Percentiles rank a stretch among this genome's conserved stretches.
These are phyloP conservation scores for Verruconis gallopava DNA, from an alignment of 2,329 filamentous ascomycete genomes.

Conservation along the genomic window DNA sequence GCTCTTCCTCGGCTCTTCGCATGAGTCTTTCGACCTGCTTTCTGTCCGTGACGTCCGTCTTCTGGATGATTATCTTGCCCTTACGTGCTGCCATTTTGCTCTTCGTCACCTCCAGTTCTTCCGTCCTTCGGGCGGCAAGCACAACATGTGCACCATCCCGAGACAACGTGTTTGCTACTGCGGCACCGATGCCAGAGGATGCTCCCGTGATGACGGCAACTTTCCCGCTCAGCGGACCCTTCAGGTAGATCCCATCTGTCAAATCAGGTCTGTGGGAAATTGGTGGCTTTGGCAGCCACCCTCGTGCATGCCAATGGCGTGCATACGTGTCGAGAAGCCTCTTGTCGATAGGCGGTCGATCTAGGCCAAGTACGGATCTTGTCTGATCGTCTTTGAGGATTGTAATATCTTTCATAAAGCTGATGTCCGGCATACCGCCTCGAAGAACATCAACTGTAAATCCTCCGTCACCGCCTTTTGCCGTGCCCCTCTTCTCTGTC, in stretches of 20 bases:
- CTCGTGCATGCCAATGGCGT: slow-evolving; percentile 67
- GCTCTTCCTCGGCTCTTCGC: slow-evolving; percentile 41
- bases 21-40: slow-evolving; percentile 55
- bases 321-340: slow-evolving; percentile 65
- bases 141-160: slow-evolving; percentile 32
- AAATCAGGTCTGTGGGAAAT: slow-evolving; percentile 28
- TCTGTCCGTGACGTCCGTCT: slow-evolving; percentile 60
- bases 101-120: slow-evolving; percentile 56
- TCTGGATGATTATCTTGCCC: slow-evolving; percentile 53
- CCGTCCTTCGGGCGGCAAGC: slow-evolving; percentile 53
- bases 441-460: slow-evolving; percentile 71
- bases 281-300: slow-evolving; percentile 58
- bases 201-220: slow-evolving; percentile 12
- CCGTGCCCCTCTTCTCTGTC: slow-evolving; percentile 54
- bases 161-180: slow-evolving; percentile 24
- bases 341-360: slow-evolving; percentile 55
- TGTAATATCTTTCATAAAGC: slow-evolving; percentile 57
- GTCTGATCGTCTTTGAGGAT: slow-evolving; percentile 62
- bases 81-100: slow-evolving; percentile 42
- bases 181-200: slow-evolving; percentile 10
- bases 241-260: slow-evolving; percentile 26
- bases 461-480: slow-evolving; percentile 53
- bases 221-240: slow-evolving; percentile 39
- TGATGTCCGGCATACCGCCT: slow-evolving; percentile 65
- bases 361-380: slow-evolving; percentile 44